Base-by-base conservation (phyloP, 139 green algal species). In the Chlamydomonas sphaeroides region DNA sequence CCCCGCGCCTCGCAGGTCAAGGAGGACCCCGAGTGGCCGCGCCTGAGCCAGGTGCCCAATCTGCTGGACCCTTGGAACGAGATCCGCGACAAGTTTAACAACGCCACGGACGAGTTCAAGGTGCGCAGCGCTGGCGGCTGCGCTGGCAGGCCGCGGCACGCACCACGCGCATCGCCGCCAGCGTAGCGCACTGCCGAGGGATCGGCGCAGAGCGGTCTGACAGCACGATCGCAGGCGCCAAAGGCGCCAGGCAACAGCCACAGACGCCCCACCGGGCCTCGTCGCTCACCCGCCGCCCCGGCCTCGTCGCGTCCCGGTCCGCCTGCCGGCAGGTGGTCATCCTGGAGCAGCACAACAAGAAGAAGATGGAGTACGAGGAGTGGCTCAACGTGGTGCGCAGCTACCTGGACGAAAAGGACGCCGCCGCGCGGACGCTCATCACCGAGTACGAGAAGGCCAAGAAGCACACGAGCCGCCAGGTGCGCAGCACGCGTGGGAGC, bases 51-150 rank as follows among this genome's bases (percentile, higher is more conserved):
- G 45, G 84, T 95, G 51, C 93, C 93, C 3, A 83, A 79, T 38
- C 85, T 97, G 36, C 84, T 88, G 20, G 93, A 97, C 71, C 68
- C 77, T 3, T 93, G 89, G 90, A 92, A 90, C 56, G 92, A 93
- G 57, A 90, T 94, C 69, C 77, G 84, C 4, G 92, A 95, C 63
- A 95, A 94, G 76, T 94, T 90, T 67, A 82, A 85, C 28, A 79
- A 88, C 45, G 80, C 79, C 17, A 93, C 80, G 17, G 94, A 97
- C 23, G 92, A 95, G 39, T 95, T 96, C 85, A 94, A 94, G 91
- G 90, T 89, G 77, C 0, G 79, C 5, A 10, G n/a, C n/a, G n/a
- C 36, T 30, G 18, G 65, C 35, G 23, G 65, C 15, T 11, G 39
- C 39, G 61, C n/a, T 68, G 5, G 38, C n/a, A 39, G 18, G 39